Evolutionary conservation across 106 monocot genomes (phyloP).

Genomic region (Vanilla planifolia): DNA sequence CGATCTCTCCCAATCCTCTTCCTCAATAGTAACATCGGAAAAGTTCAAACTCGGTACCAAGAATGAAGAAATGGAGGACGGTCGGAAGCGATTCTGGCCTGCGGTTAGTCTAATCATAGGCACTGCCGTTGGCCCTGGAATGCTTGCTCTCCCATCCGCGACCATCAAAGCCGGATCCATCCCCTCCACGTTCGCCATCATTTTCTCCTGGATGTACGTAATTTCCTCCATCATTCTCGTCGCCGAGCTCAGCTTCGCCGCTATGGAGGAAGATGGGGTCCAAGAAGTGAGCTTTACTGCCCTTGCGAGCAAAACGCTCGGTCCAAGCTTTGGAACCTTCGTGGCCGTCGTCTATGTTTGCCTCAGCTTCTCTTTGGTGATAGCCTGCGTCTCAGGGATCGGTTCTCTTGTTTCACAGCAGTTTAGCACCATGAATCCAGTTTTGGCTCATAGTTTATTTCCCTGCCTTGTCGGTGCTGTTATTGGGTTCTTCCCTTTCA

Average conservation of each 20-base stretch:
- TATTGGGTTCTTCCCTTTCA: slow-evolving; percentile 59
- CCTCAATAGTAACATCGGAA: no score
- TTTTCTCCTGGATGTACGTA: slow-evolving; percentile 74
- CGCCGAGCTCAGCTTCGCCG: slow-evolving; percentile 58
- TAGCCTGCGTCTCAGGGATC: slow-evolving; percentile 80
- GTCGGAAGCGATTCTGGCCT: slow-evolving; percentile 37
- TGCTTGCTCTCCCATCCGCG: slow-evolving; percentile 76
- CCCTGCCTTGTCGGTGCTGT: slow-evolving; percentile 34
- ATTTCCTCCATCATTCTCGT: slow-evolving; percentile 71
- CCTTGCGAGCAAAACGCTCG: slow-evolving; percentile 43
- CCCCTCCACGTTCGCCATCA: slow-evolving; percentile 58
- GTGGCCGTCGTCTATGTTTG: slow-evolving; percentile 52
- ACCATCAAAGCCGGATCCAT: slow-evolving; percentile 52
- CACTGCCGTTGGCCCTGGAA: slow-evolving; percentile 74
- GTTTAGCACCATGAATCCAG: slow-evolving; percentile 26
- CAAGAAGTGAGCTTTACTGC: slow-evolving; percentile 64
- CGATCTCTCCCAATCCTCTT: no score
- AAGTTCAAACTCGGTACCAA: no score
- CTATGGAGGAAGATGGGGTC: slow-evolving; percentile 30
- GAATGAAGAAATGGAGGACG: neutral
- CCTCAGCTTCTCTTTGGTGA: slow-evolving; percentile 64
- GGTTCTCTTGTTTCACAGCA: slow-evolving; percentile 46
- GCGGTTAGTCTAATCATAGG: slow-evolving; percentile 66
- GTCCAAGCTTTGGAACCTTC: slow-evolving; percentile 37
- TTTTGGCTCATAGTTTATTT: slow-evolving; percentile 25